Evolutionary conservation across 805 yeast genomes (phyloP), one percentile per base, ranked within the genome.

Genomic region (Ogataea nitratoaversa): DNA sequence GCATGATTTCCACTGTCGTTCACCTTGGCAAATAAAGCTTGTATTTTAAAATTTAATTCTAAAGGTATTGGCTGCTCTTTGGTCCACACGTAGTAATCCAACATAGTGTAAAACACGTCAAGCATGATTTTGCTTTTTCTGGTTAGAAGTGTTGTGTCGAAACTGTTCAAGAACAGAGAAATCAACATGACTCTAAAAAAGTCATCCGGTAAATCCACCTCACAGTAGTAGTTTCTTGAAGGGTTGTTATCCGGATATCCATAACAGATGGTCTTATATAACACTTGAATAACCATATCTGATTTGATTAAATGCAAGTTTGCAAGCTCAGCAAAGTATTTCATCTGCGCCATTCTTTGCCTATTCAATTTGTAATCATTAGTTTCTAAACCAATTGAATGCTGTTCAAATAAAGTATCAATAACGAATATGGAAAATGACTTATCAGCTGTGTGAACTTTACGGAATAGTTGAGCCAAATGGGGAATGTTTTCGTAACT

Each of bases 221-320:
- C 72, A 23, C 69, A 64, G 3, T 54, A 30, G 4, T 41, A 47
- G 18, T 63, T 66, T 6, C 72, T 71, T 8, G 54, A 60, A 1
- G 95, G 90, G 37, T 71, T 71, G 38, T 76, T 76, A 42, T 70
- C 66, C 0, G 73, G 71, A 64, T 85, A 82, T 0, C 95, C 95
- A 57, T 65, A 75, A 31, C 81, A 75, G 3, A 86, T 43, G 7
- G 85, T 68, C 44, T 70, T 69, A 59, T 71, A 82, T 12, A 81
- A 46, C 3, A 82, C 55, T 32, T 77, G 79, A 33, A 74, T 58
- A 2, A 84, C 42, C 4, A 74, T 67, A 12, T 64, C 62, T 37
- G 69, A 60, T 23, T 67, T 65, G 11, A 87, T 49, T 8, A 82
- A 52, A 16, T 68, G 65, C 17, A 58, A 43, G 47, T 78, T 76